Base-by-base conservation (phyloP, 345 rosid genomes). In the Nephelium lappaceum region DNA sequence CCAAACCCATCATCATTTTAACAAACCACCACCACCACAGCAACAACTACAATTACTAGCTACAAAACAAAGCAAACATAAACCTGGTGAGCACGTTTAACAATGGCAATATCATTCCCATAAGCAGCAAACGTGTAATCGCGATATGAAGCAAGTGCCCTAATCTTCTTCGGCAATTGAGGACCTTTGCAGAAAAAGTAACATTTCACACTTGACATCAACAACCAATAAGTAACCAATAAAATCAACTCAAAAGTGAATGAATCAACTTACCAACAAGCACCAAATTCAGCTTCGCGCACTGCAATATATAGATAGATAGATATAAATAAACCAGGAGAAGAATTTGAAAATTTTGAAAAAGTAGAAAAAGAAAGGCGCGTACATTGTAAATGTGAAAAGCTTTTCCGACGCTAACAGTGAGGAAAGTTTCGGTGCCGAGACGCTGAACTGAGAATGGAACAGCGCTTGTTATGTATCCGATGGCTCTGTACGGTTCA, bases 321-420 rank as follows among this genome's bases (percentile, higher is more conserved):
- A 11, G 51, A 45, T 7, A 7, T 45, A 23, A 23, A 69, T 19
- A 42, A 16, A 23, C 47, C 25, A 25, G 65, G 65, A 24, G 9
- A n/a, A 63, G 23, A 60, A 77, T 12, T 31, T 31, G 36, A 31
- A 27, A 42, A 12, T n/a, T 8, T 75, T 74, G 61, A 55, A 2
- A 69, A 67, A 43, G 42, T 12, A 14, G 1, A 38, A 6, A 6
- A 58, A 25, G 51, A 69, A 27, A 66, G 19, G 61, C 3, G 15
- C 80, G 86, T 63, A 74, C 95, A 72, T 96, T 91, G 82, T 93
- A 94, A 57, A 96, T 86, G 82, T 96, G 97, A 58, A 96, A 96
- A 68, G 98, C 94, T 90, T 94, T 96, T 80, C 98, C 98, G 12
- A 91, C 94, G 67, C 95, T 85, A 74, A 96, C 98, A 15, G 99